Conservation (phyloP, 192 early-diverging fungal species). For the Umbelopsis vinacea region DNA sequence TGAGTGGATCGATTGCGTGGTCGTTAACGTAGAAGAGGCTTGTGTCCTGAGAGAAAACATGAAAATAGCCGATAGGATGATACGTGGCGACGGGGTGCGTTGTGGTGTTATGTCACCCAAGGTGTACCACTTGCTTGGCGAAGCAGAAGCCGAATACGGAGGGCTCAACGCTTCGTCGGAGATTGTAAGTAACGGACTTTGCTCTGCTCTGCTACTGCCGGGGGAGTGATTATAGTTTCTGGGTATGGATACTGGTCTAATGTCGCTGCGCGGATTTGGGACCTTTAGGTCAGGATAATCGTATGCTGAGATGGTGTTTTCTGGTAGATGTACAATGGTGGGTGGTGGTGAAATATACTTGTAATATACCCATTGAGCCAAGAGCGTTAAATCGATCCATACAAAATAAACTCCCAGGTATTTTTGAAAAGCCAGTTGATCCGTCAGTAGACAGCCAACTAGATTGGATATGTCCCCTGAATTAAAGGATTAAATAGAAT, state of each 20-base stretch:
- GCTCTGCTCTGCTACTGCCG: background rate
- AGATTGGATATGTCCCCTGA: slow-evolving; percentile 74
- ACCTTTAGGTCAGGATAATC: background rate
- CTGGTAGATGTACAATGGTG: background rate
- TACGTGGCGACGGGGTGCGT: slow-evolving; percentile 10
- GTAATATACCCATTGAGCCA: slow-evolving; percentile 38
- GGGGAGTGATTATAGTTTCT: slow-evolving; percentile 16
- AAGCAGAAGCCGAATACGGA: slow-evolving; percentile 39
- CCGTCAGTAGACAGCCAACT: slow-evolving; percentile 69
- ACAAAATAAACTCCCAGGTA: slow-evolving; percentile 33
- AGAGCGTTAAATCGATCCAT: slow-evolving; percentile 28
- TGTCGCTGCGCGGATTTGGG: background rate
- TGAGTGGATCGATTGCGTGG: background rate
- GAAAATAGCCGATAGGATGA: slow-evolving; percentile 2
- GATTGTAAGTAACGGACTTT: slow-evolving; percentile 26
- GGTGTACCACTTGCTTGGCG: slow-evolving; percentile 38
- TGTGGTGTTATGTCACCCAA: background rate
- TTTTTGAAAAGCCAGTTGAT: slow-evolving; percentile 76
- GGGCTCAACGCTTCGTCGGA: background rate
- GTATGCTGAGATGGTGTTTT: background rate
- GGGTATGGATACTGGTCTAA: background rate
- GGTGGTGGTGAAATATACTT: background rate
- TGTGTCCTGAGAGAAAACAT: background rate
- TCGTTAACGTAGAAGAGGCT: slow-evolving; percentile 16
- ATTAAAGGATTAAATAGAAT: background rate